These are phyloP conservation scores for Rubia balearica DNA, from an alignment of 305 asterid species.

Conservation along the genomic window DNA sequence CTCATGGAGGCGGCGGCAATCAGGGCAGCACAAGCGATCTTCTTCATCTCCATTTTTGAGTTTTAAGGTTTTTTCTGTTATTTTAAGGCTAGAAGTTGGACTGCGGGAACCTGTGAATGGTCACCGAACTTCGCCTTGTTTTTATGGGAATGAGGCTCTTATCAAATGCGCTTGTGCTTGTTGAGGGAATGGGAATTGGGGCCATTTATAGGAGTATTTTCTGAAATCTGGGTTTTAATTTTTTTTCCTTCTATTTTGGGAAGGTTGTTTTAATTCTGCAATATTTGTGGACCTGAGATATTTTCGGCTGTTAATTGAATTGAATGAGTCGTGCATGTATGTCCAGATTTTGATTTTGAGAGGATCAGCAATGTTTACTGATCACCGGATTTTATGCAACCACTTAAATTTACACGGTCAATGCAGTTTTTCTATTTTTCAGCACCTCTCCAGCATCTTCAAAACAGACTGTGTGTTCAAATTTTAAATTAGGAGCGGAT, in stretches of 20 bases:
- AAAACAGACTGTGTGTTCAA: no score
- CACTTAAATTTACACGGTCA: background rate
- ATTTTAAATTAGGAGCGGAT: no score
- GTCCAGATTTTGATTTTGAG: background rate
- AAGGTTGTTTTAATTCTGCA: background rate
- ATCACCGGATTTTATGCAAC: background rate
- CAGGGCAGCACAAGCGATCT: conserved; percentile 29
- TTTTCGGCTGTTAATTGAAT: background rate
- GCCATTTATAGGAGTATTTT: conserved; percentile 11
- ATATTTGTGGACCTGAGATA: conserved; percentile 1
- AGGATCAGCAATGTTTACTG: background rate
- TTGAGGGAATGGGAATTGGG: background rate
- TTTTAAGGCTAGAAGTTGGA: conserved; percentile 9
- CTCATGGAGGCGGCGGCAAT: conserved; percentile 40
- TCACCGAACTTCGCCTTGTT: conserved; percentile 19
- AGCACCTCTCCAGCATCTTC: background rate
- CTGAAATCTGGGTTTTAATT: background rate
- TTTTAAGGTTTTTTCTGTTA: background rate
- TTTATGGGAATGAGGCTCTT: background rate
- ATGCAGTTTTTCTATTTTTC: background rate
- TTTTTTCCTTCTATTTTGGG: background rate
- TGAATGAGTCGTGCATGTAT: background rate
- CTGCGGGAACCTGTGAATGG: conserved; percentile 20
- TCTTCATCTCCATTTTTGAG: conserved; percentile 32
- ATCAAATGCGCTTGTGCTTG: background rate